A percentile compares a stretch with the other conserved stretches of the same genome.
Conservation (phyloP, 176 grass and related monocot genomes). For the Aegilops bicornis region DNA sequence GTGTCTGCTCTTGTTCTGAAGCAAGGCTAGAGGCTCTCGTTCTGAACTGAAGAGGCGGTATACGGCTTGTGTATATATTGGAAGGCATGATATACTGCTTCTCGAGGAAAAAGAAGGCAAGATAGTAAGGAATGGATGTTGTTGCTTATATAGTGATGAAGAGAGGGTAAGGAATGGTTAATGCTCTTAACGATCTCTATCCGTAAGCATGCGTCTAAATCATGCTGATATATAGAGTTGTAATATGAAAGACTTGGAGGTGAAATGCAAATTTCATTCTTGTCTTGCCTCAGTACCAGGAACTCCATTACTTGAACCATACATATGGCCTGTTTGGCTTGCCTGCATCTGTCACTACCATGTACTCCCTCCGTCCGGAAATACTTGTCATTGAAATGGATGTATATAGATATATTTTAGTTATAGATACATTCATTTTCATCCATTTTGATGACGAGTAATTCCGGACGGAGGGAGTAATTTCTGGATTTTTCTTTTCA, state of each 20-base stretch:
- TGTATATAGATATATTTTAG: too few relatives aligned
- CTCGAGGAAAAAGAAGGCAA: not conserved
- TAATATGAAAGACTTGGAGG: constrained; percentile 31
- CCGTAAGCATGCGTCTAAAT: constrained; percentile 32
- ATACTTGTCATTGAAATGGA: too few relatives aligned
- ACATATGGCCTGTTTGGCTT: constrained; percentile 11
- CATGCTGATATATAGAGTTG: constrained; percentile 50
- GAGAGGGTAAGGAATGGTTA: not conserved
- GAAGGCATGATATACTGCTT: constrained; percentile 9
- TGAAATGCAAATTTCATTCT: constrained; percentile 42
- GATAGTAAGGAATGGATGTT: not conserved
- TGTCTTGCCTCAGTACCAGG: not conserved
- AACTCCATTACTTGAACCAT: not conserved
- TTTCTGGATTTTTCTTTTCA: not conserved
- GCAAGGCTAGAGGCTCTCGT: constrained; percentile 29
- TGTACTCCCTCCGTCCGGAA: too few relatives aligned
- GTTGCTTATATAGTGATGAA: constrained; percentile 17
- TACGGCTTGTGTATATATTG: constrained; percentile 38
- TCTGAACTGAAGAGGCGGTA: constrained; percentile 30
- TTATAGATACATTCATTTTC: too few relatives aligned
- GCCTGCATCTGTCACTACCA: not conserved
- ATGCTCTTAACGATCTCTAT: constrained; percentile 5
- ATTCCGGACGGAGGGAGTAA: too few relatives aligned
- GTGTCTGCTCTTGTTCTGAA: constrained; percentile 74
- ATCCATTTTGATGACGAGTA: too few relatives aligned